Evolutionary conservation across 192 early-diverging fungal species (phyloP).

Genomic region (Rhizophagus prolifer): DNA sequence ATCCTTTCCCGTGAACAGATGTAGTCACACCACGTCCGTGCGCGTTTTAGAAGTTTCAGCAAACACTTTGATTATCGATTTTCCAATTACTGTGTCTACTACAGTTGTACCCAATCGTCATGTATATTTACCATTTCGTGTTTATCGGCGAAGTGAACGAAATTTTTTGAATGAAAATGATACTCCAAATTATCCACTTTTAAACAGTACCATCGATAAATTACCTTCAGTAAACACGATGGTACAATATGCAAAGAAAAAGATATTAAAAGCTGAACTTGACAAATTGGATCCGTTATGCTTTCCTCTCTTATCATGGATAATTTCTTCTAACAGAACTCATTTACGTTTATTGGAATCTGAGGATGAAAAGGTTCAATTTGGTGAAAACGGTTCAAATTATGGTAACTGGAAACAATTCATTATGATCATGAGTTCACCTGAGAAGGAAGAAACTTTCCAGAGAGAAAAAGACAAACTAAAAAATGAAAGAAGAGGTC

Average conservation of each 20-base stretch:
- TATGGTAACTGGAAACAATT: constrained; percentile 33
- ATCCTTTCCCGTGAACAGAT: constrained; percentile 24
- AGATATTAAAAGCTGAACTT: constrained; percentile 32
- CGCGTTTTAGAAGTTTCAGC: constrained; percentile 28
- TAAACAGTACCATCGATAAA: neutral
- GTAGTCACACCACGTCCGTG: constrained; percentile 4
- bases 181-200: constrained; percentile 25
- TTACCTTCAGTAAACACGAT: constrained; percentile 25
- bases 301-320: constrained; percentile 50
- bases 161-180: constrained; percentile 21
- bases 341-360: constrained; percentile 42
- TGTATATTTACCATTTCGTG: constrained; percentile 28
- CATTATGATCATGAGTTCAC: constrained; percentile 47
- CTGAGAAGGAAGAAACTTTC: constrained; percentile 47
- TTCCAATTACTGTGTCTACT: constrained; percentile 6
- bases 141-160: constrained; percentile 23
- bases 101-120: constrained; percentile 10
- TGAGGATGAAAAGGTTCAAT: constrained; percentile 40
- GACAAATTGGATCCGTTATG: constrained; percentile 42
- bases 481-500: constrained; percentile 6
- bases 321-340: constrained; percentile 45
- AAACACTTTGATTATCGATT: constrained; percentile 24
- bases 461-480: constrained; percentile 31
- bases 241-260: constrained; percentile 29
- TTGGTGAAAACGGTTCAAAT: constrained; percentile 24